phyloP scores from a whole-genome alignment of 169 alveolate genomes.

The Babesia gibsoni region DNA sequence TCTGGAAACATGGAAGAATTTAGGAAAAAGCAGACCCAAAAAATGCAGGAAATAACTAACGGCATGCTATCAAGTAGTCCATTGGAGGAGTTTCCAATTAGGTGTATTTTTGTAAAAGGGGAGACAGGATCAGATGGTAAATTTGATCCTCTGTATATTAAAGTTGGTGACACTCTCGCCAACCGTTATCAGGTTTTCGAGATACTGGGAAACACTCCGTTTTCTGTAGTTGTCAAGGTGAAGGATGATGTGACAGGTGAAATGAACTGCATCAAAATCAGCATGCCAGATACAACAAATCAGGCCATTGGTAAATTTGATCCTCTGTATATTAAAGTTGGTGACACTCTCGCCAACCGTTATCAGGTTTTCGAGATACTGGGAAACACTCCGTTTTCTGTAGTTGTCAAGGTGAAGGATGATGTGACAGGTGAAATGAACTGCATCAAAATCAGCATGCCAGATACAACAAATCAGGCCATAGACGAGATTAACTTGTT shows the following conservation, averaged over 20 bases:
- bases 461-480: slow-evolving; percentile 57
- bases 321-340: slow-evolving; percentile 29
- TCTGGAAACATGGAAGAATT: slow-evolving; percentile 55
- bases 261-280: slow-evolving; percentile 43
- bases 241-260: slow-evolving; percentile 2
- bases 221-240: slow-evolving; percentile 46
- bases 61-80: not conserved
- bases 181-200: slow-evolving; percentile 15
- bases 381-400: slow-evolving; percentile 54
- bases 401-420: slow-evolving; percentile 35
- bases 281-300: slow-evolving; percentile 47
- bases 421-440: slow-evolving; percentile 1
- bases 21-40: slow-evolving; percentile 30
- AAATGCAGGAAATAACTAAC: slow-evolving; percentile 9
- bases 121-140: slow-evolving; percentile 40
- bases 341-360: slow-evolving; percentile 32
- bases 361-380: slow-evolving; percentile 18
- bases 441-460: slow-evolving; percentile 52
- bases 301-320: slow-evolving; percentile 64
- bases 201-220: slow-evolving; percentile 44
- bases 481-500: slow-evolving; percentile 55
- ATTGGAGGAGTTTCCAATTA: slow-evolving; percentile 45
- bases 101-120: slow-evolving; percentile 29
- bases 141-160: slow-evolving; percentile 39
- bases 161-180: slow-evolving; percentile 39